Evolutionary conservation across 306 rosid species (phyloP).

Genomic region (Echinosophora koreensis): DNA sequence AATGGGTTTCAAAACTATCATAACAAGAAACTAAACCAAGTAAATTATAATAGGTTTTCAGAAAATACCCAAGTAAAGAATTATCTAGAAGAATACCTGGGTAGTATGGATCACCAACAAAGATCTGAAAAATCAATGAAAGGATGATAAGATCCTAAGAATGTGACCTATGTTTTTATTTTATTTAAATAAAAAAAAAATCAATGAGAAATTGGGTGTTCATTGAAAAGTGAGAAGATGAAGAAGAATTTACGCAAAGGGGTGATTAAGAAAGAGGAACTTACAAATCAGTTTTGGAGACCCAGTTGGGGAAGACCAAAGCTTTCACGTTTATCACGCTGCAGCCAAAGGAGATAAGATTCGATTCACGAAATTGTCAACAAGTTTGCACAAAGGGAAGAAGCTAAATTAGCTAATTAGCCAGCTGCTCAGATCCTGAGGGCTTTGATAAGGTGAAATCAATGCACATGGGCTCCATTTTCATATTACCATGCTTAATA

Average conservation of each 20-base stretch:
- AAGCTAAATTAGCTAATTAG: too few relatives aligned
- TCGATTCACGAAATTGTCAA: background rate
- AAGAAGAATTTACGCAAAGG: background rate
- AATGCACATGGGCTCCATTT: background rate
- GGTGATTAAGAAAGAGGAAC: background rate
- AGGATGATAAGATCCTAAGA: background rate
- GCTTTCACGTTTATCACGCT: background rate
- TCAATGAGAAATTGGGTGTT: background rate
- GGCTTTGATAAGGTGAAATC: background rate
- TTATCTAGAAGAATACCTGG: background rate
- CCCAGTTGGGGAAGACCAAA: background rate
- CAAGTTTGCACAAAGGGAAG: background rate
- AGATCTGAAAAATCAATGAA: background rate
- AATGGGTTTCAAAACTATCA: background rate
- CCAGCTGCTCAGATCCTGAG: background rate
- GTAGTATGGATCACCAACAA: background rate
- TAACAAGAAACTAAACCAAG: background rate
- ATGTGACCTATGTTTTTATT: background rate
- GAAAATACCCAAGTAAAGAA: background rate
- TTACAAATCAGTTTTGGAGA: conserved; percentile 13
- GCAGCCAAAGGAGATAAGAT: background rate
- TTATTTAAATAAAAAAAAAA: too few relatives aligned
- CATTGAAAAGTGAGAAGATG: background rate
- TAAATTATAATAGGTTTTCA: background rate
- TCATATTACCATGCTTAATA: too few relatives aligned